These are phyloP conservation scores for Teunomyces atbi DNA, from an alignment of 805 yeast genomes.

Conservation along the genomic window DNA sequence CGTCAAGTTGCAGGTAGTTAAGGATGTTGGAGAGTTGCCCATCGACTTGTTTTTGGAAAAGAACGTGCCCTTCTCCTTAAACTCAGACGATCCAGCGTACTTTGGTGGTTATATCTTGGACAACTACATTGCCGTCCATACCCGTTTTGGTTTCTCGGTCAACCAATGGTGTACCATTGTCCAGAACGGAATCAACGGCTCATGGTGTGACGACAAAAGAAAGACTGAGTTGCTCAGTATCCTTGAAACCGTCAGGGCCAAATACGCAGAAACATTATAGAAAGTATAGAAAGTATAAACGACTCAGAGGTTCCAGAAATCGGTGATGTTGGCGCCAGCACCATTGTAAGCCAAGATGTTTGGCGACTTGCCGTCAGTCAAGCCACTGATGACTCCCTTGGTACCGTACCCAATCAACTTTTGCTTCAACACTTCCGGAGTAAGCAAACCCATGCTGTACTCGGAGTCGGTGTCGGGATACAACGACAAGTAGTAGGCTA, in stretches of 20 bases:
- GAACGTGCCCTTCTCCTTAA: constrained; percentile 69
- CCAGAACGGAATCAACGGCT: constrained; percentile 63
- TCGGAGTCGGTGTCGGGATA: constrained; percentile 73
- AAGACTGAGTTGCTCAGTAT: constrained; percentile 46
- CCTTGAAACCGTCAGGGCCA: constrained; percentile 44
- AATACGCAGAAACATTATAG: constrained; percentile 26
- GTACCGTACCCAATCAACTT: constrained; percentile 70
- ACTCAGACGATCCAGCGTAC: constrained; percentile 67
- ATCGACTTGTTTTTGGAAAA: constrained; percentile 57
- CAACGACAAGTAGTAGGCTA: constrained; percentile 83
- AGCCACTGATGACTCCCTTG: constrained; percentile 53
- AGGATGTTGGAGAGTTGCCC: constrained; percentile 66
- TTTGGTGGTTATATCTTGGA: constrained; percentile 46
- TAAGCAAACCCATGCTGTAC: constrained; percentile 54
- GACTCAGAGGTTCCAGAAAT: constrained; percentile 50
- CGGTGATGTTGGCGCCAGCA: constrained; percentile 69
- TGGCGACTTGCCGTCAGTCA: constrained; percentile 69
- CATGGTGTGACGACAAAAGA: constrained; percentile 64
- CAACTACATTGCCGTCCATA: constrained; percentile 66
- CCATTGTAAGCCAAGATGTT: constrained; percentile 78
- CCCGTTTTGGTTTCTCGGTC: constrained; percentile 59
- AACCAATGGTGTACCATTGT: constrained; percentile 66
- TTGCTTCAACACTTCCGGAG: constrained; percentile 76
- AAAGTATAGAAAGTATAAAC: neutral
- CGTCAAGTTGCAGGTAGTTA: constrained; percentile 70